Conservation (phyloP, 257 asterid genomes). For the Echites panduratus region DNA sequence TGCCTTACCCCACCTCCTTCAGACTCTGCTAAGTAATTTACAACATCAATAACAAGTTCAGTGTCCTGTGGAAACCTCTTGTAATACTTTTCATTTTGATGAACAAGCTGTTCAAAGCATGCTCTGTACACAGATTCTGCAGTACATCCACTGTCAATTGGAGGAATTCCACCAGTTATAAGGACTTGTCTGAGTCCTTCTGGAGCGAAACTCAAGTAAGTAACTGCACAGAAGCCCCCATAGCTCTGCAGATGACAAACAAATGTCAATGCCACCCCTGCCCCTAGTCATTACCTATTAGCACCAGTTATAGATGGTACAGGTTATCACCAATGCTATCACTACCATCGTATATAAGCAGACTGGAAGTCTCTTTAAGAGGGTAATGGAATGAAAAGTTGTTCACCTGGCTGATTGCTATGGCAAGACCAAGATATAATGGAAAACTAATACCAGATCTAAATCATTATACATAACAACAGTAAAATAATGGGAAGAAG, state of each 20-base stretch:
- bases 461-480: neutral
- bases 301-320: neutral
- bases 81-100: slow-evolving; percentile 75
- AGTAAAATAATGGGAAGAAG: slow-evolving; percentile 6
- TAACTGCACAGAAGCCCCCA: slow-evolving; percentile 93
- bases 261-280: neutral
- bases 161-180: slow-evolving; percentile 93
- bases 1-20: slow-evolving; percentile 95
- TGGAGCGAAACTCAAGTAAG: slow-evolving; percentile 95
- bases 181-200: slow-evolving; percentile 89
- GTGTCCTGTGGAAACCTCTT: slow-evolving; percentile 81
- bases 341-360: neutral
- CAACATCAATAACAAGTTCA: slow-evolving; percentile 54
- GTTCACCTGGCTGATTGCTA: neutral
- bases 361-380: neutral
- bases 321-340: neutral
- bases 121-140: slow-evolving; percentile 85
- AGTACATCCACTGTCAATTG: slow-evolving; percentile 67
- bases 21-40: slow-evolving; percentile 60
- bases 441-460: neutral
- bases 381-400: neutral
- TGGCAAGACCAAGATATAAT: neutral
- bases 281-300: neutral
- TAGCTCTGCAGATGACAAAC: slow-evolving; percentile 61
- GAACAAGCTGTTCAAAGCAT: slow-evolving; percentile 61